These are phyloP conservation scores for Schwanniomyces pseudopolymorphus DNA, from an alignment of 805 yeast genomes.

Conservation along the genomic window DNA sequence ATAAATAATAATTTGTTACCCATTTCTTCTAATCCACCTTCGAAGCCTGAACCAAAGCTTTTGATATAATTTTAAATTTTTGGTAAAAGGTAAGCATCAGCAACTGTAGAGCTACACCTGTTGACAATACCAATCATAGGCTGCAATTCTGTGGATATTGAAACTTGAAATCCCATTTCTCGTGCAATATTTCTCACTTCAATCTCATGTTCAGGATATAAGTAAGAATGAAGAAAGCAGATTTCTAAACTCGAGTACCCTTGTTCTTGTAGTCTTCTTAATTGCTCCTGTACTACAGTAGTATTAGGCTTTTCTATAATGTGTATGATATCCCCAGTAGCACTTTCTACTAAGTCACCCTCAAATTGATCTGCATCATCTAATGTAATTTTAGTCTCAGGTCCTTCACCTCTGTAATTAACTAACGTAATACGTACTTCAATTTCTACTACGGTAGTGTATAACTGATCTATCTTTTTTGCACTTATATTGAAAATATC, in stretches of 20 bases:
- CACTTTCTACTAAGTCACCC: conserved; percentile 35
- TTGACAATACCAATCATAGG: conserved; percentile 38
- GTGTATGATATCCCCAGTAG: conserved; percentile 32
- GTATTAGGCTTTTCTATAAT: conserved; percentile 31
- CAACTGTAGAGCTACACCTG: conserved; percentile 33
- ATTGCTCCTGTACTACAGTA: conserved; percentile 17
- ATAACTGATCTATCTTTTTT: conserved; percentile 66
- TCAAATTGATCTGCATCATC: conserved; percentile 12
- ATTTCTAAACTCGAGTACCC: conserved; percentile 31
- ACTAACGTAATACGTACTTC: conserved; percentile 88
- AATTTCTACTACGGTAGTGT: conserved; percentile 74
- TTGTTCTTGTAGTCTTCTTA: conserved; percentile 22
- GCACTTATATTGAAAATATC: conserved; percentile 82
- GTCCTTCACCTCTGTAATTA: conserved; percentile 64
- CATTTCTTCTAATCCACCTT: background rate
- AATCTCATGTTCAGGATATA: conserved; percentile 39
- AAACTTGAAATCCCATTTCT: conserved; percentile 37
- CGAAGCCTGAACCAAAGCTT: conserved; percentile 31
- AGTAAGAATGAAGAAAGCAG: conserved; percentile 41
- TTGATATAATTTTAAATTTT: conserved; percentile 28
- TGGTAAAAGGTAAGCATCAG: conserved; percentile 38
- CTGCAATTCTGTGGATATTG: conserved; percentile 32
- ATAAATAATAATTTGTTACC: conserved; percentile 62
- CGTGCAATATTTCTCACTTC: conserved; percentile 34
- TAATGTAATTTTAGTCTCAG: conserved; percentile 15